These are phyloP conservation scores for Jatropha multifida DNA, from an alignment of 441 rosid species.

Conservation along the genomic window DNA sequence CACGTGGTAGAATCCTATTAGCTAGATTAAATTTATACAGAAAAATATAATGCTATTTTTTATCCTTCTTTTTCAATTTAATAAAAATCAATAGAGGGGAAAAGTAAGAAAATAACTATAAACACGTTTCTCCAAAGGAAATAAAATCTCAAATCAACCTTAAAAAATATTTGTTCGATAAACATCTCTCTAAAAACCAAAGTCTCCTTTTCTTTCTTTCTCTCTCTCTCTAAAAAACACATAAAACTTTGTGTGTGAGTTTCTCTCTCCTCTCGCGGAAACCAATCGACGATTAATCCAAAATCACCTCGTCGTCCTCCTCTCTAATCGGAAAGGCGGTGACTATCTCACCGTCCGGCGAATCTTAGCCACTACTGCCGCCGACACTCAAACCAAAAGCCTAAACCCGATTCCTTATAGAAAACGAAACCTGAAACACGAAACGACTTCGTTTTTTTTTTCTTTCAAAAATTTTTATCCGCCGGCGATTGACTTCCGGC, in stretches of 20 bases:
- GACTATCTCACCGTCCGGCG: conserved; percentile 26
- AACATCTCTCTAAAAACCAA: conserved; percentile 5
- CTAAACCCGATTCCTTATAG: conserved; percentile 10
- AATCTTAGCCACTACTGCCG: conserved; percentile 33
- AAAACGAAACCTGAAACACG: conserved; percentile 14
- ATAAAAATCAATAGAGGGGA: too few species aligned
- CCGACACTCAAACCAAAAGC: conserved; percentile 18
- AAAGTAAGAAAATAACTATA: conserved; percentile 1
- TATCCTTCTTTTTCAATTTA: background rate
- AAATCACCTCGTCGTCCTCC: conserved; percentile 42
- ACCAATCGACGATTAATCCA: conserved; percentile 62
- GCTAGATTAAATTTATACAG: background rate
- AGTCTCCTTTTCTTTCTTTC: background rate
- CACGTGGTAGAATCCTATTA: conserved; percentile 24
- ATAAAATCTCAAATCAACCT: background rate
- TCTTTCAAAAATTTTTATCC: conserved; percentile 18
- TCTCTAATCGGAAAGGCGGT: conserved; percentile 32
- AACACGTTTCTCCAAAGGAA: conserved; percentile 2
- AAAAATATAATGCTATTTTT: too few species aligned
- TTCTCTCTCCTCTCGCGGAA: conserved; percentile 26
- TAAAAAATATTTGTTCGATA: background rate
- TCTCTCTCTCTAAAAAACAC: background rate
- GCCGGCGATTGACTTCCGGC: conserved; percentile 50
- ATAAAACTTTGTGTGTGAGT: background rate
- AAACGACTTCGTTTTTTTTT: conserved; percentile 22